Conservation (phyloP, 2,329 filamentous ascomycete species). For the Aspergillus tamarii region DNA sequence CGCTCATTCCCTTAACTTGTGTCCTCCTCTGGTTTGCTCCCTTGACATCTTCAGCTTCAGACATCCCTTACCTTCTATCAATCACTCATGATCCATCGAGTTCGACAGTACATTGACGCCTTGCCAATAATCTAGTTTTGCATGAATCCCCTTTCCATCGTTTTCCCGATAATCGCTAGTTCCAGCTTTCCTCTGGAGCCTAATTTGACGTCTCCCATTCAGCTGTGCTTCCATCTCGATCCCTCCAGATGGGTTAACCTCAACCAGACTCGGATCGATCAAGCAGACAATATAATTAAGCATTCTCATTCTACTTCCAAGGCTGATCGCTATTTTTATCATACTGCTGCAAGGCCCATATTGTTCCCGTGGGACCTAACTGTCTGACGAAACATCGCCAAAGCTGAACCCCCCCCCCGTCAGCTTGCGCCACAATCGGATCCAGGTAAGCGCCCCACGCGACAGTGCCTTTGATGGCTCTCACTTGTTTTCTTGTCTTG, state of each 20-base stretch:
- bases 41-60: conserved; percentile 4
- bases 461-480: conserved; percentile 26
- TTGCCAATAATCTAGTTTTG: conserved; percentile 15
- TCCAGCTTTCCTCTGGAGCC: conserved; percentile 20
- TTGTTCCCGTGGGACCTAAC: conserved; percentile 14
- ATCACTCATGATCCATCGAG: conserved; percentile 8
- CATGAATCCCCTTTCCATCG: conserved; percentile 16
- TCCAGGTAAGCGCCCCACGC: conserved; percentile 44
- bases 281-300: conserved; percentile 12
- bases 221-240: conserved; percentile 20
- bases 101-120: conserved; percentile 16
- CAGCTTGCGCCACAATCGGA: conserved; percentile 51
- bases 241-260: conserved; percentile 25
- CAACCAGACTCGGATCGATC: conserved; percentile 6
- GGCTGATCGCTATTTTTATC: conserved; percentile 33
- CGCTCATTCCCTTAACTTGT: conserved; percentile 1
- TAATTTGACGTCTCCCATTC: conserved; percentile 21
- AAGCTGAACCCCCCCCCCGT: conserved; percentile 41
- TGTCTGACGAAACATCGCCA: conserved; percentile 27
- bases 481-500: conserved; percentile 6
- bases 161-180: conserved; percentile 15
- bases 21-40: not conserved
- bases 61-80: conserved; percentile 13
- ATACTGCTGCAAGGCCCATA: conserved; percentile 21
- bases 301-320: conserved; percentile 20